These are phyloP conservation scores for Aspergillus uvarum DNA, from an alignment of 2,329 filamentous ascomycete genomes.

Conservation along the genomic window DNA sequence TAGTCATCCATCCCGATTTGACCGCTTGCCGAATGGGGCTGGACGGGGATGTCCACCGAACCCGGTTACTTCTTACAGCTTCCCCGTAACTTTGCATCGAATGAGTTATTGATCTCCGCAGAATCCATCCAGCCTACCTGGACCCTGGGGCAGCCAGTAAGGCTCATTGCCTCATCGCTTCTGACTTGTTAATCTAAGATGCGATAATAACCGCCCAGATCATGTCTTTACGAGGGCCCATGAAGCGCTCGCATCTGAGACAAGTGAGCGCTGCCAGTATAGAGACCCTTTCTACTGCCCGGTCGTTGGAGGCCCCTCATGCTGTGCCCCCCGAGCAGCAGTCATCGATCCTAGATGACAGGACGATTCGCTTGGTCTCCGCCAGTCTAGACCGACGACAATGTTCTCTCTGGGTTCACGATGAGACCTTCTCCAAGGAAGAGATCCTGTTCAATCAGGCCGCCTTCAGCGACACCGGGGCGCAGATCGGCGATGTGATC, in stretches of 20 bases:
- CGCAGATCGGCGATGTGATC: conserved; percentile 68
- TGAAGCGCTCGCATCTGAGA: conserved; percentile 42
- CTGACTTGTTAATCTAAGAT: conserved; percentile 16
- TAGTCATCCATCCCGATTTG: neutral
- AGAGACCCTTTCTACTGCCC: conserved; percentile 34
- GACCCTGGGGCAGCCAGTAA: neutral
- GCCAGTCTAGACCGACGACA: conserved; percentile 32
- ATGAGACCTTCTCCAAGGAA: conserved; percentile 74
- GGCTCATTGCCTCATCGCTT: neutral
- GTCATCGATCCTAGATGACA: conserved; percentile 28
- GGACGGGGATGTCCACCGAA: neutral
- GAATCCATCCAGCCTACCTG: neutral
- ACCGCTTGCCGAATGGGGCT: neutral
- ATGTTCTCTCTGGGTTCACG: conserved; percentile 59
- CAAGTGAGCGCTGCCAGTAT: conserved; percentile 44
- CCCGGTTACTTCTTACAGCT: neutral
- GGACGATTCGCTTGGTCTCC: conserved; percentile 25
- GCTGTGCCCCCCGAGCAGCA: conserved; percentile 21
- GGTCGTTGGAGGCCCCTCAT: conserved; percentile 31
- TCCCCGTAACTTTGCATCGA: neutral
- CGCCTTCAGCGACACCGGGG: conserved; percentile 61
- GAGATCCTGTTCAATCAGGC: conserved; percentile 78
- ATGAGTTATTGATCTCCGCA: neutral
- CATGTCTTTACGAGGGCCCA: conserved; percentile 42
- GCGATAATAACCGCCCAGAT: conserved; percentile 17